Conservation (phyloP, 306 rosid species). For the apple (Malus domestica) region ASM211411v1 NC_041796.1:4637501-4638000, state of each 20-base stretch:
- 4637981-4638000: background rate
- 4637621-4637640: background rate
- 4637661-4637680: background rate
- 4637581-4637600: background rate
- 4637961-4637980: background rate
- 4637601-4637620: background rate
- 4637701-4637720: background rate
- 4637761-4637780: background rate
- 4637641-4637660: background rate
- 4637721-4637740: background rate
- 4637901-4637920: background rate
- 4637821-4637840: background rate
- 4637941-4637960: background rate
- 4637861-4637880: background rate
- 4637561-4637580: background rate
- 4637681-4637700: background rate
- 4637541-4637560: background rate
- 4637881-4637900: background rate
- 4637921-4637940: background rate
- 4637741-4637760: background rate
- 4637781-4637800: background rate
- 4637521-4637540: background rate
- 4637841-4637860: background rate
- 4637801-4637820: background rate
- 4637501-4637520: slow-evolving; percentile 6